Conservation (phyloP, 2,329 filamentous ascomycete genomes). For the Pyrenochaeta sp. region DNA sequence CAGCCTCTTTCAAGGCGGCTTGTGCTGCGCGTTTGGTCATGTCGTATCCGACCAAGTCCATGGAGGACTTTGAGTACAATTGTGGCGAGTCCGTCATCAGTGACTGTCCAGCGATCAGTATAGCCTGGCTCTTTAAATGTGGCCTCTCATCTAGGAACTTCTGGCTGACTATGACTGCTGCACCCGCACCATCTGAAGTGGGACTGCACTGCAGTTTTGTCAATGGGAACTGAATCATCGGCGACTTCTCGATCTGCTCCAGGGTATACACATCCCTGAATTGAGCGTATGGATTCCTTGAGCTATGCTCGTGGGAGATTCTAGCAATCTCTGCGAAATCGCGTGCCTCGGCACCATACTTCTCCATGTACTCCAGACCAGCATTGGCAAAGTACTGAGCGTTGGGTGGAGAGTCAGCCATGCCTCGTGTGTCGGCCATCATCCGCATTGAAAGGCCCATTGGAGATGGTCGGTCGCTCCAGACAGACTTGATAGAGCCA, state of each 20-base stretch:
- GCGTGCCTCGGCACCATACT: conserved; percentile 80
- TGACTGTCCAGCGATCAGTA: conserved; percentile 85
- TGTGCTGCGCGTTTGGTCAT: conserved; percentile 79
- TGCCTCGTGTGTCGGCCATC: conserved; percentile 81
- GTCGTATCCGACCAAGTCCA: conserved; percentile 87
- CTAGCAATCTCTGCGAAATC: conserved; percentile 95
- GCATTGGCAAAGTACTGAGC: conserved; percentile 96
- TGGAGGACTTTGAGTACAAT: conserved; percentile 79
- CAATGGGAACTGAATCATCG: conserved; percentile 82
- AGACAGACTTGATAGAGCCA: conserved; percentile 80
- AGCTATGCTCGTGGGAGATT: conserved; percentile 88
- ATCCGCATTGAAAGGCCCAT: conserved; percentile 75
- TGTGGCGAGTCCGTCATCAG: conserved; percentile 81
- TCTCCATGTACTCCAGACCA: conserved; percentile 92
- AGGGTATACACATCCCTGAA: conserved; percentile 89
- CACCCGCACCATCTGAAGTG: conserved; percentile 89
- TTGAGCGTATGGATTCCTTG: conserved; percentile 92
- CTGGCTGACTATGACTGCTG: conserved; percentile 87
- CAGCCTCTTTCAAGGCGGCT: conserved; percentile 75
- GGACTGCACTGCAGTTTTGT: conserved; percentile 98
- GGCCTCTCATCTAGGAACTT: conserved; percentile 84
- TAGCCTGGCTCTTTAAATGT: conserved; percentile 78
- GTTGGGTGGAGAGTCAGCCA: conserved; percentile 80
- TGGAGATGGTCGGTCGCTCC: conserved; percentile 82
- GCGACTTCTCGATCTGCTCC: conserved; percentile 77